Evolutionary conservation across 2,329 filamentous ascomycete species (phyloP).

Genomic region (Talaromyces pinophilus): DNA sequence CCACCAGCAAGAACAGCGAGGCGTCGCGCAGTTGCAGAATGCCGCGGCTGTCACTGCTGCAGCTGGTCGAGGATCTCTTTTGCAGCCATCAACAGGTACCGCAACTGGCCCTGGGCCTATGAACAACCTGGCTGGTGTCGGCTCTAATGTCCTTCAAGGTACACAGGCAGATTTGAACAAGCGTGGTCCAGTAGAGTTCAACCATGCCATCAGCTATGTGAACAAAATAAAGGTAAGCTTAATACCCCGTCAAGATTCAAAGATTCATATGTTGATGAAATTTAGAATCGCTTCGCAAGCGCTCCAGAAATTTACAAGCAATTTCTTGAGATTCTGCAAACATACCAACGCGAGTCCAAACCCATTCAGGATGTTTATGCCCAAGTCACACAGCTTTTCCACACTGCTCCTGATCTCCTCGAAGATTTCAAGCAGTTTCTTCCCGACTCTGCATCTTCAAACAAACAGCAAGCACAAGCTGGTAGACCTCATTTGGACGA

Average conservation of each 20-base stretch:
- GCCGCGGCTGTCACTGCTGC: constrained; percentile 54
- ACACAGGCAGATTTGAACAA: constrained; percentile 67
- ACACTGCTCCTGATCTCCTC: constrained; percentile 86
- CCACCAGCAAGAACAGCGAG: constrained; percentile 66
- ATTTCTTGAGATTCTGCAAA: constrained; percentile 96
- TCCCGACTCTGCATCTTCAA: constrained; percentile 79
- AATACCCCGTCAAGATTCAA: too few relatives aligned
- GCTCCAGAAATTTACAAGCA: constrained; percentile 99
- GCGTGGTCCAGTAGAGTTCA: constrained; percentile 94
- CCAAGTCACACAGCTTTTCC: constrained; percentile 92
- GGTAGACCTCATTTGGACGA: constrained; percentile 68
- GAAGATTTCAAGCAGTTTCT: constrained; percentile 99
- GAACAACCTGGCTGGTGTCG: constrained; percentile 63
- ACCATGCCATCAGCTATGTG: constrained; percentile 98
- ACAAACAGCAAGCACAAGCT: constrained; percentile 60
- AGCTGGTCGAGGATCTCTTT: constrained; percentile 49
- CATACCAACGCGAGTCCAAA: constrained; percentile 96
- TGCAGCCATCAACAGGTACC: constrained; percentile 50
- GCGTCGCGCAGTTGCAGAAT: constrained; percentile 66
- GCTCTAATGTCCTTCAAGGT: constrained; percentile 58
- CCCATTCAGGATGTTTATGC: constrained; percentile 98
- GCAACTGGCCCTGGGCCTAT: constrained; percentile 54
- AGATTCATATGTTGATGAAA: too few relatives aligned
- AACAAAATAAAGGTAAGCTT: constrained; percentile 94
- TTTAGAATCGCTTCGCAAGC: constrained; percentile 89